phyloP scores from a whole-genome alignment of 768 basidiomycete genomes.

The Lactarius evosmus region DNA sequence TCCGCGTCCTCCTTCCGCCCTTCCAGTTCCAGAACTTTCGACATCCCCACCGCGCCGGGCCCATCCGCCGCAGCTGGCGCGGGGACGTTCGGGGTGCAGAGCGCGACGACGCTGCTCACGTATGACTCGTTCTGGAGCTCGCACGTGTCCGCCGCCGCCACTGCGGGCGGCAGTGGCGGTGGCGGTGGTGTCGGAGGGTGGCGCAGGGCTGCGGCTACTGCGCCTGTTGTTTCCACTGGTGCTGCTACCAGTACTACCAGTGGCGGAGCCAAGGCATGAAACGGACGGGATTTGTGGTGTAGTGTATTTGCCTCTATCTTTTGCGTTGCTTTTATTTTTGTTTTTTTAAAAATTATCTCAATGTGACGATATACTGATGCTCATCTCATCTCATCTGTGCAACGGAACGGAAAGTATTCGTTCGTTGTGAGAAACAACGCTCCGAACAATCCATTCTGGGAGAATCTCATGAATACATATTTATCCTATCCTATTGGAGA shows the following conservation, averaged over 20 bases:
- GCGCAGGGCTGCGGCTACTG: neutral
- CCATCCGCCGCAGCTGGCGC: neutral
- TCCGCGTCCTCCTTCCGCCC: slow-evolving; percentile 8
- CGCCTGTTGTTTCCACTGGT: neutral
- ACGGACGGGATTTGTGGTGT: neutral
- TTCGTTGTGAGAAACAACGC: too few relatives aligned
- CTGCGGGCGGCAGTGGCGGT: neutral
- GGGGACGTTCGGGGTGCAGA: neutral
- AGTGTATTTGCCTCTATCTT: neutral
- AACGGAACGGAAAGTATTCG: neutral
- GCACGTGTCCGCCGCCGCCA: slow-evolving; percentile 12
- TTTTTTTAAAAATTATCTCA: neutral
- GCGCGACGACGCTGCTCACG: slow-evolving; percentile 21
- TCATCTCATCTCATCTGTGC: neutral
- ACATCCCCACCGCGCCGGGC: slow-evolving; percentile 26
- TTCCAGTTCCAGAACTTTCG: slow-evolving; percentile 21
- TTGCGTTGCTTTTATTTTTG: neutral
- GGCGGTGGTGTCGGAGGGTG: neutral
- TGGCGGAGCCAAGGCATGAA: slow-evolving; percentile 11
- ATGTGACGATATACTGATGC: neutral
- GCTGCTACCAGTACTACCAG: neutral
- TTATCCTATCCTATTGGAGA: too few relatives aligned
- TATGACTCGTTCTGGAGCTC: slow-evolving; percentile 30
- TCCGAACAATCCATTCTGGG: too few relatives aligned
- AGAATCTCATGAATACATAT: too few relatives aligned